Evolutionary conservation across 1,139 yeast species (phyloP).

Genomic region (Lodderomyces theae): DNA sequence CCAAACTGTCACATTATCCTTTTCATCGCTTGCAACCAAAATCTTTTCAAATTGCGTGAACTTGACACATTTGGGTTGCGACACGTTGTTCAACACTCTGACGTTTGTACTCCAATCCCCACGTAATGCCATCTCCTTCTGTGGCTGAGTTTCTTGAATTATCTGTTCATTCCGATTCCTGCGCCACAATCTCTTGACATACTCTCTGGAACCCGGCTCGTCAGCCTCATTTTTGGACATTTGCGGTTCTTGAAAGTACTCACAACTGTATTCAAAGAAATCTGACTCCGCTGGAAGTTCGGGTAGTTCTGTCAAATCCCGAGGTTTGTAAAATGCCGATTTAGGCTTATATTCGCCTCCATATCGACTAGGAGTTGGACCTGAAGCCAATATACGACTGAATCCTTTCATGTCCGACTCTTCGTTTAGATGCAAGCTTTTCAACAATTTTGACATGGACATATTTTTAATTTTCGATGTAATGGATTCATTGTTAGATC

Average conservation of each 20-base stretch:
- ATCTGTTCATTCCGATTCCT: constrained; percentile 83
- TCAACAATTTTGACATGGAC: constrained; percentile 43
- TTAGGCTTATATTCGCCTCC: constrained; percentile 51
- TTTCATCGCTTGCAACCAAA: constrained; percentile 77
- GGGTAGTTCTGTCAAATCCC: constrained; percentile 37
- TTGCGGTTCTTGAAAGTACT: constrained; percentile 95
- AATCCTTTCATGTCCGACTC: constrained; percentile 41
- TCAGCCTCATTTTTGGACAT: constrained; percentile 84
- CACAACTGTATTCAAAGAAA: constrained; percentile 85
- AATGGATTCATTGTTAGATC: constrained; percentile 33
- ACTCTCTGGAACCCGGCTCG: constrained; percentile 90
- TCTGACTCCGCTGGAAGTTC: constrained; percentile 66
- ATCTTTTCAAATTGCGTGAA: constrained; percentile 92
- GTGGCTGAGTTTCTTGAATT: constrained; percentile 85
- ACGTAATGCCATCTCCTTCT: constrained; percentile 75
- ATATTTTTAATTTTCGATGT: constrained; percentile 38
- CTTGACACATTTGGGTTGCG: constrained; percentile 74
- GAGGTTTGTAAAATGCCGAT: constrained; percentile 49
- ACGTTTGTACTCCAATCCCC: constrained; percentile 81
- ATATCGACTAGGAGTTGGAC: constrained; percentile 45
- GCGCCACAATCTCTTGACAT: constrained; percentile 83
- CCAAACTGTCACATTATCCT: constrained; percentile 82
- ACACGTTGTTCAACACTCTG: constrained; percentile 64
- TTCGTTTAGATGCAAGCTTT: constrained; percentile 41
- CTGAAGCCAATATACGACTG: constrained; percentile 36